Conservation (phyloP, 768 basidiomycete genomes). For the Suillus cothurnatus region DNA sequence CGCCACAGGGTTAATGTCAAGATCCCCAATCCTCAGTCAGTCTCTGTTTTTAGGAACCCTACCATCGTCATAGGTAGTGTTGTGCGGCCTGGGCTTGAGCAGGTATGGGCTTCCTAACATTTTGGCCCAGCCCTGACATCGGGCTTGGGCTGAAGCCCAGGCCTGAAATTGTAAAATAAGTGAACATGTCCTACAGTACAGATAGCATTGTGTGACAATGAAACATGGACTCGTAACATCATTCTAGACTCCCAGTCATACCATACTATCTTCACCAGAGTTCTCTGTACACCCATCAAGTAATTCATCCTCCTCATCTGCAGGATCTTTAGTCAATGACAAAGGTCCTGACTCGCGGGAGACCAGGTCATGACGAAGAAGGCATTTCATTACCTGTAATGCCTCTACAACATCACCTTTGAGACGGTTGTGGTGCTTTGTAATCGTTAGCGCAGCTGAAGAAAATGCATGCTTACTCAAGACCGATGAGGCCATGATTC, state of each 20-base stretch:
- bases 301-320: not conserved
- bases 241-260: no score
- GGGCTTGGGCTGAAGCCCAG: not conserved
- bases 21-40: no score
- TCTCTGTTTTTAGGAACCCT: no score
- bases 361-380: slow-evolving; percentile 23
- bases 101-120: not conserved
- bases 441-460: slow-evolving; percentile 39
- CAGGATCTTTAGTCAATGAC: not conserved
- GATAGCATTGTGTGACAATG: no score
- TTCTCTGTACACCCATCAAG: no score
- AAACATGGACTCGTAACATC: no score
- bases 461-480: slow-evolving; percentile 44
- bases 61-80: no score
- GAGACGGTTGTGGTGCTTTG: slow-evolving; percentile 35
- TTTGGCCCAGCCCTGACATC: not conserved
- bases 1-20: no score
- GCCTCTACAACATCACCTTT: slow-evolving; percentile 39
- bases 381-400: slow-evolving; percentile 34
- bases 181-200: no score
- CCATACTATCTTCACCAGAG: no score
- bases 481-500: slow-evolving; percentile 39
- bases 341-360: slow-evolving; percentile 18
- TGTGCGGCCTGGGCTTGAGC: no score
- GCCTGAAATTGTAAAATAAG: not conserved